Evolutionary conservation across 306 rosid species (phyloP), one percentile per base, ranked within the genome.

Genomic region (Sesbania bispinosa): DNA sequence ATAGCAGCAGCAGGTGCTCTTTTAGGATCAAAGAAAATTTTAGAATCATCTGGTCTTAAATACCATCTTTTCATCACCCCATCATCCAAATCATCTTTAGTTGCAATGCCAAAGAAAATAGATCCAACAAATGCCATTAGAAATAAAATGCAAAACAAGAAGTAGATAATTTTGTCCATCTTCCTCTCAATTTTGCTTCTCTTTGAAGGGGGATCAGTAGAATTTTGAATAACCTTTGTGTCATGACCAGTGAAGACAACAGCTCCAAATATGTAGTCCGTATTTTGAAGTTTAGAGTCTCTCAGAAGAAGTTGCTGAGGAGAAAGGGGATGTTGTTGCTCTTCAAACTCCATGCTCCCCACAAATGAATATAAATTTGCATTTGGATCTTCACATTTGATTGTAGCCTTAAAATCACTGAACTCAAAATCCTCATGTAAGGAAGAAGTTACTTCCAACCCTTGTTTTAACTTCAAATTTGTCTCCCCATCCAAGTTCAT

Each of bases 401-500:
- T 71, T 6, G 79, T 77, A 60, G 99, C 96, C 32, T 71, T 85
- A n/a, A 64, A 94, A 24, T 77, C 75, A 1, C 39, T 9, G 69
- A 91, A 85, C 62, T 79, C 23, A 10, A 67, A 48, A 33, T 90
- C 91, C 35, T 88, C 92, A 0, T 70, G 83, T 72, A 89, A 67
- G 63, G 61, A 78, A 20, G 89, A 91, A 60, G 95, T 89, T 32
- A 79, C 90, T 66, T 88, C 99, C 87, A 91, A 86, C 16, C 85
- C 95, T 78, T 94, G 97, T 74, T 91, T 94, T 59, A 89, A 23
- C 81, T 94, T 94, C 48, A 94, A 76, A 82, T 94, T 94, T 72
- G 99, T 94, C 87, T 94, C 99, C 7, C 99, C 99, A 55, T 94
- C 99, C 64, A 94, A 93, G 80, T 86, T 94, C 99, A 89, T 94